phyloP scores from a whole-genome alignment of 129 eudicot species.

The Mikania micrantha region DNA sequence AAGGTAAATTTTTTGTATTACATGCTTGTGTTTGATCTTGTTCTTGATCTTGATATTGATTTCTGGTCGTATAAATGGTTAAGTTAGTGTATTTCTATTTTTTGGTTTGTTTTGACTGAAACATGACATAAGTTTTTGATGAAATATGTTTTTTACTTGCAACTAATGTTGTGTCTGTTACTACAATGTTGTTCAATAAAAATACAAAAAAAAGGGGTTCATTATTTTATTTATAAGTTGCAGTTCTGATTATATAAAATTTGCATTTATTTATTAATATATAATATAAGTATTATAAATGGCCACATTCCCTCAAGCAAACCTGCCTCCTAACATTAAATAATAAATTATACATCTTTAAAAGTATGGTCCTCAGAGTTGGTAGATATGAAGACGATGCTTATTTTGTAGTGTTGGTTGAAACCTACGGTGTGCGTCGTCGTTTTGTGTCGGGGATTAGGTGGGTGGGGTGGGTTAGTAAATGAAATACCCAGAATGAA shows the following conservation, averaged over 20 bases:
- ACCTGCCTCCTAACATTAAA: conserved; percentile 25
- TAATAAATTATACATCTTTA: background rate
- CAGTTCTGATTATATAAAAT: background rate
- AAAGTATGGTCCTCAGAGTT: too few relatives aligned
- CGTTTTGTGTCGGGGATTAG: background rate
- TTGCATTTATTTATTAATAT: background rate
- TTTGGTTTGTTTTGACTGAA: conserved; percentile 32
- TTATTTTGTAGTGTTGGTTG: background rate
- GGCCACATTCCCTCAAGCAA: background rate
- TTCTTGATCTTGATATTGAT: background rate
- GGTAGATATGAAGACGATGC: background rate
- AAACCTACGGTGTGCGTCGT: background rate
- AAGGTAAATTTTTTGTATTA: conserved; percentile 38
- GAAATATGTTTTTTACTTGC: conserved; percentile 26
- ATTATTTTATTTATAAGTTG: background rate
- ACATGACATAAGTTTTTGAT: conserved; percentile 30
- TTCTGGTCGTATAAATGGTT: conserved; percentile 13
- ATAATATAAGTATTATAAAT: background rate
- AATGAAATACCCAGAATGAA: too few relatives aligned
- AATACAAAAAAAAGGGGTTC: background rate
- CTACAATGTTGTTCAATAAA: conserved; percentile 5
- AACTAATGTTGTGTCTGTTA: conserved; percentile 19
- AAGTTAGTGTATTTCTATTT: conserved; percentile 20
- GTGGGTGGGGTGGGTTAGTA: background rate
- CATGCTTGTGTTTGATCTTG: conserved; percentile 34